Conservation (phyloP, 768 basidiomycete species). For the Amanita rubescens region DNA sequence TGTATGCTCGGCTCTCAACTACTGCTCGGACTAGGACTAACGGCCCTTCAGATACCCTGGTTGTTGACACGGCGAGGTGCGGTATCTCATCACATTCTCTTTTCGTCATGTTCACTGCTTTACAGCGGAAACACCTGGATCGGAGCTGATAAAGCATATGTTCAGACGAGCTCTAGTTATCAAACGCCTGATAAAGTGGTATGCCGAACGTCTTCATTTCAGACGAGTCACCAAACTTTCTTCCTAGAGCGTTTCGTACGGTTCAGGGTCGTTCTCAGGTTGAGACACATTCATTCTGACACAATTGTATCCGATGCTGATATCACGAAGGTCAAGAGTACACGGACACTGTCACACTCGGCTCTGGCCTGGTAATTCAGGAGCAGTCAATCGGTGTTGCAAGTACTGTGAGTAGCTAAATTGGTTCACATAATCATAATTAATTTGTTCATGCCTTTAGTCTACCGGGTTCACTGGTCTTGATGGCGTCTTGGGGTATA, state of each 20-base stretch:
- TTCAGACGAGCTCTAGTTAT: conserved; percentile 36
- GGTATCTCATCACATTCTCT: too few relatives aligned
- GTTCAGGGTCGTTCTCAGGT: conserved; percentile 56
- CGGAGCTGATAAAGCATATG: conserved; percentile 42
- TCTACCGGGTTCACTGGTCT: conserved; percentile 41
- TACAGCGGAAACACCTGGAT: conserved; percentile 30
- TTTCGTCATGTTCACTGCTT: too few relatives aligned
- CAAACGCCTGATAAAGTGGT: conserved; percentile 26
- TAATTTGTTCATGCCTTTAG: conserved; percentile 4
- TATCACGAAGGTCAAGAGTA: conserved; percentile 32
- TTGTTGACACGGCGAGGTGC: background rate
- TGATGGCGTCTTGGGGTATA: conserved; percentile 62
- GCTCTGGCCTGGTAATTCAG: conserved; percentile 39
- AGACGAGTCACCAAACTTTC: background rate
- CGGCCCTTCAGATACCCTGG: background rate
- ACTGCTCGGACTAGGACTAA: too few relatives aligned
- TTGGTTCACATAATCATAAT: background rate
- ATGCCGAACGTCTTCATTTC: conserved; percentile 10
- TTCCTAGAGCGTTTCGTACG: conserved; percentile 47
- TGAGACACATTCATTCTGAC: background rate
- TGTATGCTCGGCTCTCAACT: background rate
- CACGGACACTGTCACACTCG: conserved; percentile 49
- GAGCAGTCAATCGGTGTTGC: conserved; percentile 62
- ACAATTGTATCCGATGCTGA: too few relatives aligned
- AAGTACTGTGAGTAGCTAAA: conserved; percentile 10